phyloP scores from a whole-genome alignment of 2,329 filamentous ascomycete species.

The Mycosphaerella sp. region DNA sequence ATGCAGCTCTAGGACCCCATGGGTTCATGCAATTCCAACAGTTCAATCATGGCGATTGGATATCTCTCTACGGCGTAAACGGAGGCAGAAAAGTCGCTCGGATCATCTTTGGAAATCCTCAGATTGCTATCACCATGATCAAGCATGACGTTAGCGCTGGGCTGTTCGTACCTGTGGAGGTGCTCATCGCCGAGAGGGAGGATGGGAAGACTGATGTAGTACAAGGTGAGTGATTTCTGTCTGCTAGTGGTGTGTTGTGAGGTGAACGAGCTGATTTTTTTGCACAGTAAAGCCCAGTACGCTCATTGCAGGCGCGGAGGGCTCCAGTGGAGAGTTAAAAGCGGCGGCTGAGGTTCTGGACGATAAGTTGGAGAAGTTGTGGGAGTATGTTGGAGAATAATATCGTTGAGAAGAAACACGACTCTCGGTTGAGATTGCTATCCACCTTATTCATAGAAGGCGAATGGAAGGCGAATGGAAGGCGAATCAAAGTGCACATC shows the following conservation, averaged over 20 bases:
- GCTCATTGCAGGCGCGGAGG: conserved; percentile 16
- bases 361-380: conserved; percentile 15
- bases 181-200: conserved; percentile 12
- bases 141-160: conserved; percentile 18
- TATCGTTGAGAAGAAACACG: too few species aligned
- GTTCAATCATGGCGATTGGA: conserved; percentile 16
- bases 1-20: conserved; percentile 15
- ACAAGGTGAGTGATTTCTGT: conserved; percentile 3
- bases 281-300: conserved; percentile 15
- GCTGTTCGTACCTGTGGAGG: conserved; percentile 20
- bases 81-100: conserved; percentile 11
- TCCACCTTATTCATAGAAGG: too few species aligned
- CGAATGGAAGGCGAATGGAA: too few species aligned
- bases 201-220: conserved; percentile 17
- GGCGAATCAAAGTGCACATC: too few species aligned
- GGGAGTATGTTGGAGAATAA: conserved; percentile 15
- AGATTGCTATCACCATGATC: conserved; percentile 17
- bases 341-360: conserved; percentile 15
- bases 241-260: background rate
- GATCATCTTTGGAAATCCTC: conserved; percentile 17
- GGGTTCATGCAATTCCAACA: conserved; percentile 17
- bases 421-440: too few species aligned
- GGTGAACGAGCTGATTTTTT: background rate
- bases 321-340: conserved; percentile 9
- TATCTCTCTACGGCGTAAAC: conserved; percentile 13